Percentiles rank a stretch among this genome's conserved stretches.
phyloP scores from a whole-genome alignment of 1,284 basidiomycete genomes.

The Coniferiporia sulphurascens region DNA sequence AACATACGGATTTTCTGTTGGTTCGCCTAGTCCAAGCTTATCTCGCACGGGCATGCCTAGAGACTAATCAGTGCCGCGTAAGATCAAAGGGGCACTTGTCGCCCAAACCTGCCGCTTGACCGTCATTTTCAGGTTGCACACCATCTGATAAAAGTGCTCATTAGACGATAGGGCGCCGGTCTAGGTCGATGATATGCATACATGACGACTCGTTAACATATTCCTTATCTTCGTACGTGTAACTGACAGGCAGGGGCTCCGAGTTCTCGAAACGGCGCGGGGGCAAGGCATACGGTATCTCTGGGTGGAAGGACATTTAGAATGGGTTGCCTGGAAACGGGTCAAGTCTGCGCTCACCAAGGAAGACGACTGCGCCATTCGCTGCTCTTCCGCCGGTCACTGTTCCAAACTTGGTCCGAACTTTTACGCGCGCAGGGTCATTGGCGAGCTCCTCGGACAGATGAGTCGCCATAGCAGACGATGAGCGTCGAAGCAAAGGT shows the following conservation, averaged over 20 bases:
- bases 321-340: background rate
- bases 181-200: conserved; percentile 29
- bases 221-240: conserved; percentile 50
- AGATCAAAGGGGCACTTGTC: background rate
- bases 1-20: conserved; percentile 64
- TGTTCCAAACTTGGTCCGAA: conserved; percentile 49
- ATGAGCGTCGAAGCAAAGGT: background rate
- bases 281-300: conserved; percentile 68
- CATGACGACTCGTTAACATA: conserved; percentile 59
- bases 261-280: conserved; percentile 63
- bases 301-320: conserved; percentile 30
- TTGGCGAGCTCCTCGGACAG: conserved; percentile 45
- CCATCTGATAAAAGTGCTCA: conserved; percentile 37
- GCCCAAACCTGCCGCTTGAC: conserved; percentile 46
- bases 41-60: conserved; percentile 44
- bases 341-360: conserved; percentile 40
- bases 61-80: background rate
- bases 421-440: conserved; percentile 38
- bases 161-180: background rate
- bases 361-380: conserved; percentile 57
- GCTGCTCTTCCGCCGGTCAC: conserved; percentile 52
- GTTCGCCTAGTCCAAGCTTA: conserved; percentile 58
- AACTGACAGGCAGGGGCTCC: conserved; percentile 45
- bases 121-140: conserved; percentile 57
- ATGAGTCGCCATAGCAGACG: conserved; percentile 26